These are phyloP conservation scores for Aspergillus calidoustus DNA, from an alignment of 2,329 filamentous ascomycete genomes.

Conservation along the genomic window DNA sequence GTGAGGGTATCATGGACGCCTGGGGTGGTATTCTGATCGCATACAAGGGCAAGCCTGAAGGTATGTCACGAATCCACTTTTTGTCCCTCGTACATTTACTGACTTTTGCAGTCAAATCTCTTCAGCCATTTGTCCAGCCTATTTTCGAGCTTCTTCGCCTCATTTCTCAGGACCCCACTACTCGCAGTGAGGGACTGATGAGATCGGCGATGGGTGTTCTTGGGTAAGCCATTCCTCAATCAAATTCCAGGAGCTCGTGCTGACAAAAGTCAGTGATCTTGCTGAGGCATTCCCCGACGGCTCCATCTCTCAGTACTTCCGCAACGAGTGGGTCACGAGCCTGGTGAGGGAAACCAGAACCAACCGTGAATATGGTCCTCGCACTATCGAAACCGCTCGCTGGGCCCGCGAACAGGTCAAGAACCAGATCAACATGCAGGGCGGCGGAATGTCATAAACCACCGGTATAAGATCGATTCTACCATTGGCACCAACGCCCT, in stretches of 20 bases:
- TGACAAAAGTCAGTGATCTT: slow-evolving; percentile 71
- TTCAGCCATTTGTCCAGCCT: slow-evolving; percentile 68
- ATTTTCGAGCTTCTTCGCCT: slow-evolving; percentile 87
- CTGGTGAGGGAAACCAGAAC: slow-evolving; percentile 92
- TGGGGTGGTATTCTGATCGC: slow-evolving; percentile 97
- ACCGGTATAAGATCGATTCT: slow-evolving; percentile 14
- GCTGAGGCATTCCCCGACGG: slow-evolving; percentile 92
- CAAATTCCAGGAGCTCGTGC: slow-evolving; percentile 19
- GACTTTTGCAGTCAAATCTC: slow-evolving; percentile 63
- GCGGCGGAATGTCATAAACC: slow-evolving; percentile 44
- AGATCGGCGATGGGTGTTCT: slow-evolving; percentile 96
- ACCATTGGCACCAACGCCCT: slow-evolving; percentile 20
- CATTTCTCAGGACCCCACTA: slow-evolving; percentile 78
- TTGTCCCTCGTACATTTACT: slow-evolving; percentile 45
- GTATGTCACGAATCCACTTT: slow-evolving; percentile 30
- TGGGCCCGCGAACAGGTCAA: slow-evolving; percentile 99
- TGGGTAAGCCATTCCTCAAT: slow-evolving; percentile 67
- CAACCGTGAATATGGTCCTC: slow-evolving; percentile 81
- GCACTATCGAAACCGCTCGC: slow-evolving; percentile 91
- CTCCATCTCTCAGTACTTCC: slow-evolving; percentile 82
- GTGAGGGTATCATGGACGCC: slow-evolving; percentile 98
- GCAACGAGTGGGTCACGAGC: slow-evolving; percentile 83
- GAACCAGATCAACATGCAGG: slow-evolving; percentile 65
- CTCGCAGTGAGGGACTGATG: slow-evolving; percentile 84
- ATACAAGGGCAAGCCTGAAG: slow-evolving; percentile 71